Evolutionary conservation across 2,329 filamentous ascomycete species (phyloP), one percentile per base, ranked within the genome.

Genomic region (Cryphonectria parasitica): DNA sequence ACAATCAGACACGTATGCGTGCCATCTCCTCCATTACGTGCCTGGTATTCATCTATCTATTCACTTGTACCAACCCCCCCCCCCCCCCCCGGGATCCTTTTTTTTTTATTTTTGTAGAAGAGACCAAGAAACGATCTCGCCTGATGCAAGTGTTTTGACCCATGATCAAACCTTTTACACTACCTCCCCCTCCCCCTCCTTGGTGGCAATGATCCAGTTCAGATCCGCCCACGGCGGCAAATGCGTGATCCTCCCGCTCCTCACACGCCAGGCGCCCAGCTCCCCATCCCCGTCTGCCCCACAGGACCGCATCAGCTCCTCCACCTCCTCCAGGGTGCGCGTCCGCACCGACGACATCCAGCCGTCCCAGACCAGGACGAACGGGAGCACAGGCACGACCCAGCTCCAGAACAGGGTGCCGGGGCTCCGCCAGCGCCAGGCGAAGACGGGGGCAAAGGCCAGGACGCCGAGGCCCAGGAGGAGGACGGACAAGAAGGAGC

Each of bases 331-430:
- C 0, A 89, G 84, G 4, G 88, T 92, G 69, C 92, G 85, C 8
- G 91, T 92, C 60, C 92, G 83, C 74, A 94, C 77, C 54, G 87
- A 87, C 13, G 90, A 92, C 64, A 93, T 84, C 70, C 88, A 82
- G 2, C 92, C 92, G 78, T 94, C 92, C 75, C 91, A 90, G 0
- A 89, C 84, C 25, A 93, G 80, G 11, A 92, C 87, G 71, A 91
- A 86, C 0, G 92, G 91, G 22, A 93, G 79, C 17, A 93, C 80
- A 0, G 91, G 92, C 10, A 92, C 76, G 2, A 89, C 72, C 75
- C 90, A 94, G 6, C 89, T 89, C 76, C 91, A 92, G 74, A 92
- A 81, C 11, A 93, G 80, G 43, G 86, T 85, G n/a, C 81, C 68
- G 2, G 84, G 84, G 22, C 85, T 87, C 67, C 82, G 79, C 82